Evolutionary conservation across 495 filamentous ascomycete species (phyloP), one percentile per base, ranked within the genome.

Genomic region (Daldinia concentrica): DNA sequence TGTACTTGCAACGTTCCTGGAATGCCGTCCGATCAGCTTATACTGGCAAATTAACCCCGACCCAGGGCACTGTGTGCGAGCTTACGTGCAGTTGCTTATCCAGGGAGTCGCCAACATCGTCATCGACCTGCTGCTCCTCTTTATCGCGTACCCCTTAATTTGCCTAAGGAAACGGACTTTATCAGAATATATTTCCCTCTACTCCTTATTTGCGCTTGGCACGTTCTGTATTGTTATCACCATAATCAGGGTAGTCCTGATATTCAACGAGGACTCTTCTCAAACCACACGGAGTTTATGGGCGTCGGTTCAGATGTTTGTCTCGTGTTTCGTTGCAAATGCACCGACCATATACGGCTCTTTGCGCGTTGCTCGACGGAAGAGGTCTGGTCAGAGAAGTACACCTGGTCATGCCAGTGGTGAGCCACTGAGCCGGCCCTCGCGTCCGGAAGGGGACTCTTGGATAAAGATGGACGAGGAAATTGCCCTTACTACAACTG

Each of bases 291-390:
- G 82, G 15, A 83, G 75, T 1, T 72, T 82, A 1, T 83, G 82
- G 81, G 82, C 78, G 14, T 80, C 78, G 2, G 73, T 82, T 15
- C 82, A 85, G 36, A 68, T 80, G 27, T 73, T 85, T n/a, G 77
- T 79, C 17, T 80, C 82, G 19, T 75, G 79, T 29, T 79, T 84
- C 19, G 82, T 85, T 3, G 80, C 82, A 12, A 85, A 84, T 65
- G 75, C 79, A 8, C 82, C 82, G 0, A 80, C 79, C 0, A 68
- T 85, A 6, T 85, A 79, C 58, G 76, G 76, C 6, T 78, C 74
- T n/a, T 54, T 76, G 14, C 73, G 76, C 4, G 76, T 73, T 34
- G 54, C 56, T 39, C 62, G 69, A 26, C 62, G 65, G 22, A 72
- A 72, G 19, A 68, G 30, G n/a, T 69, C 69, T 30, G 66, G 32